phyloP scores from a whole-genome alignment of 768 basidiomycete genomes.

The Termitomyces sp. region DNA sequence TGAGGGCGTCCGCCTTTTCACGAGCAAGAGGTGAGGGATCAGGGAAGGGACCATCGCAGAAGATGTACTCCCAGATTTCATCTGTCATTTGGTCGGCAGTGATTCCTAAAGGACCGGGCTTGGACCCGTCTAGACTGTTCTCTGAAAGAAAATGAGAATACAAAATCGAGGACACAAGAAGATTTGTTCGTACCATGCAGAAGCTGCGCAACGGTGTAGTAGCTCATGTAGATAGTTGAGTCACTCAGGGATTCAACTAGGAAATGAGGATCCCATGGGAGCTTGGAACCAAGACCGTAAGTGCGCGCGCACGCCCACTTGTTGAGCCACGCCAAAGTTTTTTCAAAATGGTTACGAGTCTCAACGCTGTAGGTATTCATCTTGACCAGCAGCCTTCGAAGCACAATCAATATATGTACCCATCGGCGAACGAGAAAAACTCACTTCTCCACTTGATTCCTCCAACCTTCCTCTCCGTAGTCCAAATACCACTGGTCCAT shows the following conservation, averaged over 20 bases:
- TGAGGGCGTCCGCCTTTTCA: conserved; percentile 80
- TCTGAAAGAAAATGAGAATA: conserved; percentile 28
- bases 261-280: conserved; percentile 97
- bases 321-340: conserved; percentile 90
- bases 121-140: conserved; percentile 70
- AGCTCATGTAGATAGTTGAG: conserved; percentile 98
- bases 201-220: conserved; percentile 91
- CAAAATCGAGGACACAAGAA: neutral
- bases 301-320: conserved; percentile 99
- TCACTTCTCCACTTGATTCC: conserved; percentile 75
- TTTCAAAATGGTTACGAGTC: conserved; percentile 89
- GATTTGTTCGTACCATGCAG: conserved; percentile 67
- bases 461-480: conserved; percentile 92
- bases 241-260: conserved; percentile 96
- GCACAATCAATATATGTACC: conserved; percentile 6
- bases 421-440: conserved; percentile 19
- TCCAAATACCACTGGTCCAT: conserved; percentile 99
- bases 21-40: conserved; percentile 54
- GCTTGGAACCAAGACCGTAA: conserved; percentile 90
- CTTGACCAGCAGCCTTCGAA: conserved; percentile 59
- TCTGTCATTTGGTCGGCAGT: conserved; percentile 93
- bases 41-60: conserved; percentile 77
- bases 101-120: conserved; percentile 79
- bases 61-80: conserved; percentile 95
- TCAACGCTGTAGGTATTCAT: conserved; percentile 94